Evolutionary conservation across 2,329 filamentous ascomycete genomes (phyloP).

Genomic region (Aspergillus pseudoglaucus): DNA sequence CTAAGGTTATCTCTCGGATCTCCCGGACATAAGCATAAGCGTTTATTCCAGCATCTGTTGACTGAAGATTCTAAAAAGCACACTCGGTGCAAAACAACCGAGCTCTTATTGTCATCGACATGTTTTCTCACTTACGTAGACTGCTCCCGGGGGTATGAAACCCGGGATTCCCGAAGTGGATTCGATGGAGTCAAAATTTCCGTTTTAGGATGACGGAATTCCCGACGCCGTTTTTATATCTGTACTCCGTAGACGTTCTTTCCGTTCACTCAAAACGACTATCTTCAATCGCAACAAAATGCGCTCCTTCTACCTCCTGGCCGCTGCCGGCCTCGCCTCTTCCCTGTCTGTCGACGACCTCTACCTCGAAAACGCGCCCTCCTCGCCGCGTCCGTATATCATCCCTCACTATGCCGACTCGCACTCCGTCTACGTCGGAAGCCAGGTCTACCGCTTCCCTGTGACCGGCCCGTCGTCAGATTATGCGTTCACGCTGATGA

Average conservation of each 20-base stretch:
- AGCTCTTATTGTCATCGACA: too few relatives aligned
- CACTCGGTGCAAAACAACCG: too few relatives aligned
- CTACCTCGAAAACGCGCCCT: slow-evolving; percentile 24
- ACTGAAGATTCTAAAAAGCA: too few relatives aligned
- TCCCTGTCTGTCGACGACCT: slow-evolving; percentile 13
- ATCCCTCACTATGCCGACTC: slow-evolving; percentile 28
- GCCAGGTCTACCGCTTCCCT: slow-evolving; percentile 37
- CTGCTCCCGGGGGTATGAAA: too few relatives aligned
- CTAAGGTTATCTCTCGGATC: not conserved
- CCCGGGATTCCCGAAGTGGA: not conserved
- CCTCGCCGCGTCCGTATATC: slow-evolving; percentile 30
- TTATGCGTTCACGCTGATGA: slow-evolving; percentile 41
- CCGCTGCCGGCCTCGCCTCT: slow-evolving; percentile 3
- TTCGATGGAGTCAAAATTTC: not conserved
- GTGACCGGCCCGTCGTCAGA: slow-evolving; percentile 42
- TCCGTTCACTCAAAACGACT: not conserved
- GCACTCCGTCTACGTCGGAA: slow-evolving; percentile 28
- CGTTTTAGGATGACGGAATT: not conserved
- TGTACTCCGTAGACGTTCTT: not conserved
- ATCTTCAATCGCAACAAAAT: not conserved
- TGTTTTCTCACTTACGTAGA: too few relatives aligned
- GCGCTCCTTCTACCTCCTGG: slow-evolving; percentile 2
- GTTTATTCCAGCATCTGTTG: not conserved
- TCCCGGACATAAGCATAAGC: not conserved
- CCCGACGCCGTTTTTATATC: not conserved